Conservation (phyloP, 2,329 filamentous ascomycete species). For the Peltaster fructicola region DNA sequence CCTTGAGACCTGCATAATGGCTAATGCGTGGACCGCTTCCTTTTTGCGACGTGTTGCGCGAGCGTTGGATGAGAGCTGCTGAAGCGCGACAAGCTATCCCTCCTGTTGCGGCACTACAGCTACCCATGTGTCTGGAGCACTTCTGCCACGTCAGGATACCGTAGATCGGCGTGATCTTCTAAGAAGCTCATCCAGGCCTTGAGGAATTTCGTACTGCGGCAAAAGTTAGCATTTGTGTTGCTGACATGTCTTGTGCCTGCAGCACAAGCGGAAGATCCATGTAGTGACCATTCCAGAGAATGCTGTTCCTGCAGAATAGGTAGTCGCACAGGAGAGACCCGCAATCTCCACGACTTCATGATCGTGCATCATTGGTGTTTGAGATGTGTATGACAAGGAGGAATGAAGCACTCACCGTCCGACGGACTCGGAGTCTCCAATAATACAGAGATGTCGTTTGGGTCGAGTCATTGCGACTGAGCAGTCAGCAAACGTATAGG, state of each 20-base stretch:
- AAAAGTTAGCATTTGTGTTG: too few relatives aligned
- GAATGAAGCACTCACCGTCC: constrained; percentile 46
- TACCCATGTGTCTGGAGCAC: constrained; percentile 14
- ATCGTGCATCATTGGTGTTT: too few relatives aligned
- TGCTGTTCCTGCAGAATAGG: too few relatives aligned
- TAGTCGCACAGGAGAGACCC: too few relatives aligned
- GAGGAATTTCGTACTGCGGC: constrained; percentile 67
- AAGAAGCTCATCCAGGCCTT: constrained; percentile 83
- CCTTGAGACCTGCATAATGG: neutral
- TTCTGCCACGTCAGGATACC: constrained; percentile 57
- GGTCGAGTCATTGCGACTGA: constrained; percentile 92
- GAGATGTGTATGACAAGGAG: constrained; percentile 5
- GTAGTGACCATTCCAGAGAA: too few relatives aligned
- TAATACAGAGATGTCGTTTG: constrained; percentile 72
- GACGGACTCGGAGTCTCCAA: constrained; percentile 89
- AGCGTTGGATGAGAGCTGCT: constrained; percentile 1
- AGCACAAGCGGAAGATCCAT: too few relatives aligned
- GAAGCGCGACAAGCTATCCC: neutral
- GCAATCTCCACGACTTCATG: too few relatives aligned
- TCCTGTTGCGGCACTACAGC: neutral
- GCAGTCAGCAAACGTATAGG: constrained; percentile 4
- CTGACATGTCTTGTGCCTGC: too few relatives aligned
- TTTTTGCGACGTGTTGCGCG: neutral
- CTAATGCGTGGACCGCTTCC: neutral
- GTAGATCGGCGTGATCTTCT: constrained; percentile 74